These are phyloP conservation scores for Eremochloa ophiuroides DNA, from an alignment of 176 grass and related monocot species.

Conservation along the genomic window DNA sequence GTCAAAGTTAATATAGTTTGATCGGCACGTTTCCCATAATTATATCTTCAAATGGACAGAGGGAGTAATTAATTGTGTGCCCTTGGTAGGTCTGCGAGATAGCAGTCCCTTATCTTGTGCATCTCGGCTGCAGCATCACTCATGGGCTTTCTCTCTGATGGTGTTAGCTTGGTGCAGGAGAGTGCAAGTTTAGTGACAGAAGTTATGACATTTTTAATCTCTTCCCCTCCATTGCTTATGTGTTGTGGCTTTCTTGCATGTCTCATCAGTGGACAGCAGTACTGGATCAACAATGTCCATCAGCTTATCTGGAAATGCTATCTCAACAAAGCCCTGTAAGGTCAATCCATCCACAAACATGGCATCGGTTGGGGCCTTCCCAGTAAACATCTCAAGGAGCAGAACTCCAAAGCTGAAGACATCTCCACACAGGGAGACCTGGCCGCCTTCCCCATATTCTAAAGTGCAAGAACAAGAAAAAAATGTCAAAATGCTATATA, in stretches of 20 bases:
- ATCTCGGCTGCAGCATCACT: background rate
- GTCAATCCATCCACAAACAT: constrained; percentile 27
- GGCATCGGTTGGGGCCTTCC: constrained; percentile 35
- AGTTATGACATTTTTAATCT: background rate
- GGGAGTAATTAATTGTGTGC: background rate
- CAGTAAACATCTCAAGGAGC: constrained; percentile 49
- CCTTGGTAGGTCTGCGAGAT: background rate
- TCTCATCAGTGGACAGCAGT: background rate
- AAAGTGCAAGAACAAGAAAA: background rate
- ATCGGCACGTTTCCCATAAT: too few relatives aligned
- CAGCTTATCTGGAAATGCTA: constrained; percentile 5
- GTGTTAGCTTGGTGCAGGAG: constrained; percentile 13
- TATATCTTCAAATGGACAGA: too few relatives aligned
- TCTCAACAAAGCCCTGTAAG: constrained; percentile 11
- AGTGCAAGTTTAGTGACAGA: constrained; percentile 9
- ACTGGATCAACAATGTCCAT: constrained; percentile 13
- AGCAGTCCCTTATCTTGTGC: background rate
- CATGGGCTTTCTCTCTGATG: constrained; percentile 16
- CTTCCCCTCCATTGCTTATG: background rate
- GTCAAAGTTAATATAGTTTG: too few relatives aligned
- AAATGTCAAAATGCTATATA: background rate
- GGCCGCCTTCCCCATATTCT: constrained; percentile 33
- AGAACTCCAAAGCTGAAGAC: constrained; percentile 48
- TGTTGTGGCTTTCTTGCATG: background rate
- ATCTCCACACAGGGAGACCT: constrained; percentile 28